Evolutionary conservation across 768 basidiomycete species (phyloP).

Genomic region (Kwoniella europaea): DNA sequence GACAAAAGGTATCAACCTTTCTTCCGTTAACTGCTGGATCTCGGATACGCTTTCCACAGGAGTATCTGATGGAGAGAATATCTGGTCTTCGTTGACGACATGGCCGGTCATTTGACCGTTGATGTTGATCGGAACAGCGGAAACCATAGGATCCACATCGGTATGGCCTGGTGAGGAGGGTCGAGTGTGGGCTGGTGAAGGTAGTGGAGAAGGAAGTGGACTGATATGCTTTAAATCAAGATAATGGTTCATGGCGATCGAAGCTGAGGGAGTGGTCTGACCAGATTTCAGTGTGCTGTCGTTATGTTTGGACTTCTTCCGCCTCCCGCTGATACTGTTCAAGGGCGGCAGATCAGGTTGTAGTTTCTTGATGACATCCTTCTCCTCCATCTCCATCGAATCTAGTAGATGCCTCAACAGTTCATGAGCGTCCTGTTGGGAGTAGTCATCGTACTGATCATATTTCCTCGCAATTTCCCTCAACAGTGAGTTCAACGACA

Average conservation of each 20-base stretch:
- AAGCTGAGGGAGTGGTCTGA: constrained; percentile 1
- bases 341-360: constrained; percentile 38
- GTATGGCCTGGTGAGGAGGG: constrained; percentile 30
- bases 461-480: constrained; percentile 77
- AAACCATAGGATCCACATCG: constrained; percentile 23
- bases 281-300: constrained; percentile 4
- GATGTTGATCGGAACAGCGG: constrained; percentile 3
- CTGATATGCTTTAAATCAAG: constrained; percentile 27
- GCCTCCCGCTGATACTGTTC: background rate
- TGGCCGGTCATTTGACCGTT: constrained; percentile 19
- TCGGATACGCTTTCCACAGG: background rate
- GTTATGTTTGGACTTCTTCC: constrained; percentile 3
- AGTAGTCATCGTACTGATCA: constrained; percentile 92
- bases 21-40: constrained; percentile 55
- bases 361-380: constrained; percentile 65
- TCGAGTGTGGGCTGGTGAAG: constrained; percentile 35
- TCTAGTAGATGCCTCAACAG: constrained; percentile 86
- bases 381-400: constrained; percentile 91
- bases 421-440: constrained; percentile 96
- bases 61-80: background rate
- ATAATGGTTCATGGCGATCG: background rate
- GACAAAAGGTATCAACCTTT: constrained; percentile 71
- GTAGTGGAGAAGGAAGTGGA: constrained; percentile 36
- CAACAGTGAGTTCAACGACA: constrained; percentile 62
- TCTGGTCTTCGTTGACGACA: constrained; percentile 13